Conservation (phyloP, 805 yeast species). For the Helenozyma rhizophorensis region DNA sequence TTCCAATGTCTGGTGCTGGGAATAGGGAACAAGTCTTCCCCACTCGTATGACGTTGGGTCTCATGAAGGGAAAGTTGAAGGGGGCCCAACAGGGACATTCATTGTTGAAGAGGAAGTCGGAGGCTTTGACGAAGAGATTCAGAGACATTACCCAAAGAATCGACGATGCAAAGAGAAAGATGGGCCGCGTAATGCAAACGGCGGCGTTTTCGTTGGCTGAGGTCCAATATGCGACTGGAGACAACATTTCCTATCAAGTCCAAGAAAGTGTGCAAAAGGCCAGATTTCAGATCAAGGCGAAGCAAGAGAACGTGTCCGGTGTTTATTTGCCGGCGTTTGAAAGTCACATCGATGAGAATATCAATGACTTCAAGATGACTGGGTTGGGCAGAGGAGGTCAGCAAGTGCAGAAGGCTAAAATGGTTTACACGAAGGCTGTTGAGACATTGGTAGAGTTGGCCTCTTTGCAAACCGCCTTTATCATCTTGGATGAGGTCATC, state of each 20-base stretch:
- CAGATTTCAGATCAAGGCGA: conserved; percentile 83
- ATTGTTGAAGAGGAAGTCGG: conserved; percentile 89
- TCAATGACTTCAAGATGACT: conserved; percentile 92
- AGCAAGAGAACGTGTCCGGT: conserved; percentile 95
- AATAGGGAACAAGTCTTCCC: conserved; percentile 95
- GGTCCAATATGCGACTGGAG: conserved; percentile 96
- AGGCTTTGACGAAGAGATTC: conserved; percentile 92
- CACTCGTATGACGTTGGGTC: conserved; percentile 93
- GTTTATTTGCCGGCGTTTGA: conserved; percentile 92
- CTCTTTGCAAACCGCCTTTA: conserved; percentile 93
- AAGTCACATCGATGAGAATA: conserved; percentile 72
- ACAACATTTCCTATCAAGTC: conserved; percentile 90
- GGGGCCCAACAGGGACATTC: conserved; percentile 98
- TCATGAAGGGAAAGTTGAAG: conserved; percentile 92
- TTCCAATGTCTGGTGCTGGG: conserved; percentile 70
- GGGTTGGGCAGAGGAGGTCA: conserved; percentile 99
- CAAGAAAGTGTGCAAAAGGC: conserved; percentile 92
- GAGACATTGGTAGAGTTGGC: conserved; percentile 95
- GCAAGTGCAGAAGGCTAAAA: conserved; percentile 91
- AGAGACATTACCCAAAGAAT: conserved; percentile 92
- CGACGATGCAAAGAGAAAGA: conserved; percentile 91
- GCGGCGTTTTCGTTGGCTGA: conserved; percentile 97
- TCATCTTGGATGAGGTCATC: conserved; percentile 94
- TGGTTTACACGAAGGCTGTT: conserved; percentile 92
- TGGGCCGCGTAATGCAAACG: conserved; percentile 98